Base-by-base conservation (phyloP, 306 rosid species). In the Hylodesmum podocarpum region DNA sequence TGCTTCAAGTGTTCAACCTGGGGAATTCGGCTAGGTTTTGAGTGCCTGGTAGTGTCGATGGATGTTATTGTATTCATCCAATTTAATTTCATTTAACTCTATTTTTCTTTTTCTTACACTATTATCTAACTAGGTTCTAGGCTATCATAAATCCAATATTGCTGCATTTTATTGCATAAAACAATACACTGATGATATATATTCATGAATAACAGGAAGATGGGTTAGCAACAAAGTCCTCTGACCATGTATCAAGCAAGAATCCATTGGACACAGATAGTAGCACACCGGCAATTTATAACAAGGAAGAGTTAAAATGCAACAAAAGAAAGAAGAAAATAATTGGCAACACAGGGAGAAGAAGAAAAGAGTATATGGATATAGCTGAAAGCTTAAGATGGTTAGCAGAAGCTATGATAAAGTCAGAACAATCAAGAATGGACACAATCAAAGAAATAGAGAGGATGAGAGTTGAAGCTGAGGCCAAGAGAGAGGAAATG, bases 381-480 rank as follows among this genome's bases (percentile, higher is more conserved):
- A 82, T 91, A 47, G 91, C 97, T 8, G 87, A 87, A 49, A 91
- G 97, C 82, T 85, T 91, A 34, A 78, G 93, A 54, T 91, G 95
- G 97, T 55, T 91, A 39, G 97, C 95, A 3, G 91, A 91, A 80
- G 93, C 86, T 21, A 91, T 91, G 39, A 82, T 88, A 54, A 85
- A 89, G 49, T 88, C 97, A 19, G 97, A 91, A 68, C 93, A 89
- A 70, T 83, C 90, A 6, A 62, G 97, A 77, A 88, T 88, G 89
- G 97, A 91, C n/a, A 85, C 86, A 31, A 88, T 86, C 84, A 88
- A 89, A n/a, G 97, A 91, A 70, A 91, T 91, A 1, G 95, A 91
- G 81, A 87, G 72, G 83, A 91, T 91, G 95, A 73, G 97, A 69
- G 90, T 81, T 15, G 97, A 91, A 77, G 97, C 95, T 1, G 97